These are phyloP conservation scores for Picochlorum sp. DNA, from an alignment of 139 green algal species.

Conservation along the genomic window DNA sequence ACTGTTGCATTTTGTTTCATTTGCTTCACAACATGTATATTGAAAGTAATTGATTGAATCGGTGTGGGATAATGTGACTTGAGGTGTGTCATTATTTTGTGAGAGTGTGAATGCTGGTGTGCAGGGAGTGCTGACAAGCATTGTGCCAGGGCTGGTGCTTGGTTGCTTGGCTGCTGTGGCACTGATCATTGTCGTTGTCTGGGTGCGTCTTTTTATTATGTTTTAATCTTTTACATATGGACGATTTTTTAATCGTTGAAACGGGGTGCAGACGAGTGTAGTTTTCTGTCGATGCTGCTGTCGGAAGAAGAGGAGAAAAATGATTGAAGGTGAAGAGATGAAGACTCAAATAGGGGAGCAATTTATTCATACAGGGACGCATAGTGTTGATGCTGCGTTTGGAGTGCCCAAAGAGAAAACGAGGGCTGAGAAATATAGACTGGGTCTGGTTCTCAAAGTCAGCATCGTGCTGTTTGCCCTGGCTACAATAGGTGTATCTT, in stretches of 20 bases:
- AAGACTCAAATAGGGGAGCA: neutral
- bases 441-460: neutral
- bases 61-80: no score
- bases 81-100: no score
- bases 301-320: neutral
- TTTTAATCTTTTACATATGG: no score
- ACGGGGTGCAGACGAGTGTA: neutral
- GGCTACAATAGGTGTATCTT: neutral
- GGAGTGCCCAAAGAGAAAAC: neutral
- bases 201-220: no score
- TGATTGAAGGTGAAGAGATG: neutral
- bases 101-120: no score
- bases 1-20: neutral
- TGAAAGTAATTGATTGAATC: no score
- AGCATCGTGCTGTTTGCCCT: conserved; percentile 5
- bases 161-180: conserved; percentile 3
- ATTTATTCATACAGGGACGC: neutral
- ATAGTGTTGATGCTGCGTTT: neutral
- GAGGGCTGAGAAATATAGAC: neutral
- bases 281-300: neutral
- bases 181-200: conserved; percentile 14
- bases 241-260: no score
- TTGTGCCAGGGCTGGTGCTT: conserved; percentile 16
- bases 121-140: conserved; percentile 9
- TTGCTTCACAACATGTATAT: no score